A percentile compares a stretch with the other conserved stretches of the same genome.
phyloP scores from a whole-genome alignment of 306 rosid species.

The Mucuna pruriens region DNA sequence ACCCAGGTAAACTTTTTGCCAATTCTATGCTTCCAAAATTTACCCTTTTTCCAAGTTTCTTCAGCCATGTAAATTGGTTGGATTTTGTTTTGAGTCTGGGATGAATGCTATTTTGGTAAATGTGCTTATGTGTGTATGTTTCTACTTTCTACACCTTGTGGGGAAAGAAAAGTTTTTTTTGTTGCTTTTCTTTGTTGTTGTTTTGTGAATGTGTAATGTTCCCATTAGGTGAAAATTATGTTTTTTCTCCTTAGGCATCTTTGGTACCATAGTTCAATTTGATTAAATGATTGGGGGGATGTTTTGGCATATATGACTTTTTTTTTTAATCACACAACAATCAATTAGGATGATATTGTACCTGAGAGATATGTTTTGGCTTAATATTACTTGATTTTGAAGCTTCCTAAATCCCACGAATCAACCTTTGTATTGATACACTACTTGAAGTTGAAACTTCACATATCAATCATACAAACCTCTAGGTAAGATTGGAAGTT shows the following conservation, averaged over 20 bases:
- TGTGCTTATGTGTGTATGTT: neutral
- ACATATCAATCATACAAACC: neutral
- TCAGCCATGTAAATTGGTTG: neutral
- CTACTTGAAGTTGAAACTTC: slow-evolving; percentile 28
- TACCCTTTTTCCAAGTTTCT: neutral
- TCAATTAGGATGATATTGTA: slow-evolving; percentile 10
- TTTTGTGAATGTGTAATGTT: neutral
- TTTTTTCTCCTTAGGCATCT: neutral
- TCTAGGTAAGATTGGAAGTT: slow-evolving; percentile 10
- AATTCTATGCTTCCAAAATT: neutral
- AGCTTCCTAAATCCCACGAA: slow-evolving; percentile 19
- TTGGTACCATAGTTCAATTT: neutral
- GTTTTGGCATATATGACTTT: neutral
- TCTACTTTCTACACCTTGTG: neutral
- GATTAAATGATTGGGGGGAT: slow-evolving; percentile 10
- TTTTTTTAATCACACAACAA: neutral
- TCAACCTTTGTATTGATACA: slow-evolving; percentile 14
- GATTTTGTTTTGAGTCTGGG: neutral
- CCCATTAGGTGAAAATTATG: neutral
- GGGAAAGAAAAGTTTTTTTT: neutral
- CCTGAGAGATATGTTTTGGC: slow-evolving; percentile 19
- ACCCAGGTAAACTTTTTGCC: slow-evolving; percentile 70
- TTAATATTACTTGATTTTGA: slow-evolving; percentile 23
- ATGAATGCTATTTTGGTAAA: slow-evolving; percentile 8
- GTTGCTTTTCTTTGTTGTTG: neutral